phyloP scores from a whole-genome alignment of 345 rosid genomes.

The Sisymbrium irio region DNA sequence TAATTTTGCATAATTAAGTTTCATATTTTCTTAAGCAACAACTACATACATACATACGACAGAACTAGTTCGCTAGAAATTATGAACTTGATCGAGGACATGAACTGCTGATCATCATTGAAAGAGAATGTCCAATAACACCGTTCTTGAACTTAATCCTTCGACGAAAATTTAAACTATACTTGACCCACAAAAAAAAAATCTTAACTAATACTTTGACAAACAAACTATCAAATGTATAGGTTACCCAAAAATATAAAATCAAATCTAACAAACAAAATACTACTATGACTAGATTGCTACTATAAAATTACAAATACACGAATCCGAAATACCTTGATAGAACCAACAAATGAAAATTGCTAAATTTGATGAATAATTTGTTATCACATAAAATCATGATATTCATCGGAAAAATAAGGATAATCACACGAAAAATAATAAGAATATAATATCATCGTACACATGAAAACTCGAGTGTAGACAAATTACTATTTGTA shows the following conservation, averaged over 20 bases:
- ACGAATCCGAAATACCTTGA: neutral
- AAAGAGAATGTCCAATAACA: neutral
- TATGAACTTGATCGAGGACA: too few relatives aligned
- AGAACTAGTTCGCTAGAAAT: too few relatives aligned
- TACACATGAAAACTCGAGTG: neutral
- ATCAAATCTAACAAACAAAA: neutral
- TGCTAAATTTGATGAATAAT: neutral
- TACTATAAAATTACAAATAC: neutral
- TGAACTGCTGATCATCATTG: neutral
- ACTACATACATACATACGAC: too few relatives aligned
- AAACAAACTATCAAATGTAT: neutral
- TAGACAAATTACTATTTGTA: neutral
- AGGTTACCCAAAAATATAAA: neutral
- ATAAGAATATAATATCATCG: neutral
- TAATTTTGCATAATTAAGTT: too few relatives aligned
- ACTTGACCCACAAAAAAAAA: too few relatives aligned
- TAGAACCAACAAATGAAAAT: neutral
- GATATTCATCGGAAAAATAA: neutral
- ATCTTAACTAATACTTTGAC: neutral
- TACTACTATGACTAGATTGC: neutral
- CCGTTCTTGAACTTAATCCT: too few relatives aligned
- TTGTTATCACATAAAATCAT: neutral
- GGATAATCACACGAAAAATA: neutral
- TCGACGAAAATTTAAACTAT: neutral
- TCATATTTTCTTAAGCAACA: too few relatives aligned